Evolutionary conservation across 331 rosid species (phyloP).

Genomic region (Arachis monticola): DNA sequence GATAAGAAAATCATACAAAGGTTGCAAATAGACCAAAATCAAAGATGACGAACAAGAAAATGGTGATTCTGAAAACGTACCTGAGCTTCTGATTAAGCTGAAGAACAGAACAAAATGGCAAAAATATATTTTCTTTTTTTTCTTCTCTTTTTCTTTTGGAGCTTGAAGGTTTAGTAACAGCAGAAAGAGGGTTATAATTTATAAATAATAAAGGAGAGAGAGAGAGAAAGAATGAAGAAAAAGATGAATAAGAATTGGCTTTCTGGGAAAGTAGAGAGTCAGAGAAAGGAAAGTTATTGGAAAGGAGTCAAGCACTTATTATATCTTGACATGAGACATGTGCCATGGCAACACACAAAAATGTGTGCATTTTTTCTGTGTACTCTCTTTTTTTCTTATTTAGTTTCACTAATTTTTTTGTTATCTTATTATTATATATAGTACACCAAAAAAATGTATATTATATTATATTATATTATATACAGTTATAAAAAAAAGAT

Average conservation of each 20-base stretch:
- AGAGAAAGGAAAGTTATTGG: neutral
- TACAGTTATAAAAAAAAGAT: too few species aligned
- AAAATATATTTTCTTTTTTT: too few species aligned
- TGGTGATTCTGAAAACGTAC: slow-evolving; percentile 34
- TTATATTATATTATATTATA: too few species aligned
- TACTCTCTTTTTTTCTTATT: too few species aligned
- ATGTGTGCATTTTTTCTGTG: too few species aligned
- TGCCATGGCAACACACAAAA: too few species aligned
- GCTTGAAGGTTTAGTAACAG: neutral
- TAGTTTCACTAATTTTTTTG: too few species aligned
- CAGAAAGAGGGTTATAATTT: neutral
- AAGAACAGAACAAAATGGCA: neutral
- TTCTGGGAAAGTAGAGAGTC: neutral
- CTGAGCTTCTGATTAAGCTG: slow-evolving; percentile 34
- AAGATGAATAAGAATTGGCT: neutral
- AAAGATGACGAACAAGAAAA: neutral
- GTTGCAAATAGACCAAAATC: neutral
- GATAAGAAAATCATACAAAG: neutral
- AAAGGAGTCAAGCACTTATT: neutral
- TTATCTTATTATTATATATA: too few species aligned
- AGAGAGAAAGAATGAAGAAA: neutral
- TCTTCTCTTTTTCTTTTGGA: neutral
- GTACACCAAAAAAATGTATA: too few species aligned
- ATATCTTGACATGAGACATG: too few species aligned
- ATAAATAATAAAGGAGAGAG: neutral